Percentiles rank a stretch among this genome's conserved stretches.
These are phyloP conservation scores for Jackrogersella multiformis DNA, from an alignment of 495 filamentous ascomycete species.

Conservation along the genomic window DNA sequence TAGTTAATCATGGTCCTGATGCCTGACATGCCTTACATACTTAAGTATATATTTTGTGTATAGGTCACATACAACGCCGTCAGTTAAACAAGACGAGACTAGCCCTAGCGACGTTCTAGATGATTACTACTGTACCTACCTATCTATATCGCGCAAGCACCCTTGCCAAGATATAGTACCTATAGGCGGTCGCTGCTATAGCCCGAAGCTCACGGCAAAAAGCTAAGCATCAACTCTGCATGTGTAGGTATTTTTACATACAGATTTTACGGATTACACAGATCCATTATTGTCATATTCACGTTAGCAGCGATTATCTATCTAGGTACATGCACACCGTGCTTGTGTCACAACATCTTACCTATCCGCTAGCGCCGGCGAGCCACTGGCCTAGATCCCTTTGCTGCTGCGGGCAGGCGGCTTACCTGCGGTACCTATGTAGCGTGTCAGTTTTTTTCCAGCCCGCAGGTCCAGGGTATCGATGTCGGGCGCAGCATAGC, in stretches of 20 bases:
- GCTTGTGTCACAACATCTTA: constrained; percentile 15
- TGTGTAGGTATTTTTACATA: neutral
- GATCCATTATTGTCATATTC: constrained; percentile 9
- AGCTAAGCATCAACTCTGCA: neutral
- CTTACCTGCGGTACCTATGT: constrained; percentile 16
- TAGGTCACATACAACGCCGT: neutral
- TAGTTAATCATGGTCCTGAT: no score
- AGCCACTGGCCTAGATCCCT: constrained; percentile 24
- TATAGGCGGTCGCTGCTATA: neutral
- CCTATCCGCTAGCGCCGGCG: constrained; percentile 10
- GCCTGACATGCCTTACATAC: no score
- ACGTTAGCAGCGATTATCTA: neutral
- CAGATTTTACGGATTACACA: neutral
- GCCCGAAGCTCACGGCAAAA: neutral
- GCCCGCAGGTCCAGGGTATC: neutral
- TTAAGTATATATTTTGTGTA: no score
- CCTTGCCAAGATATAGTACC: neutral
- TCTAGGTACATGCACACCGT: constrained; percentile 10
- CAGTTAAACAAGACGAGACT: neutral
- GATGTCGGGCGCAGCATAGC: neutral
- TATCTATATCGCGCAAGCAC: neutral
- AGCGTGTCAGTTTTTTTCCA: constrained; percentile 3
- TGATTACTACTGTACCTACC: neutral
- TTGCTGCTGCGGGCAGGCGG: constrained; percentile 18
- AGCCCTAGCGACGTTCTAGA: neutral